phyloP scores from a whole-genome alignment of 1,284 basidiomycete genomes.

The Cryptococcus floricola region DNA sequence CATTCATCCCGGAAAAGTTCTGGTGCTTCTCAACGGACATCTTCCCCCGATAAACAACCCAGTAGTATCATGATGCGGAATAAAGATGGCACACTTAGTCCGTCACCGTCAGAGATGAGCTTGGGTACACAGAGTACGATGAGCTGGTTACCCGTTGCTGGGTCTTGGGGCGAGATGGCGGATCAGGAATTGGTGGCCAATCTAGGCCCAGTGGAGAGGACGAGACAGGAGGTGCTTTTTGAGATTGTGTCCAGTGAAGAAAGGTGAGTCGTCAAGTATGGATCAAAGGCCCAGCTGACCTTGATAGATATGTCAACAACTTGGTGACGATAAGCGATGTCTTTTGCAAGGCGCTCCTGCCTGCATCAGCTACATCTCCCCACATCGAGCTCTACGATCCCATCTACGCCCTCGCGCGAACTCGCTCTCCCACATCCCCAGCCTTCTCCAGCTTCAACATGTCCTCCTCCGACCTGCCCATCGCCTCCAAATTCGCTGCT shows the following conservation, averaged over 20 bases:
- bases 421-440: slow-evolving; percentile 17
- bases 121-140: slow-evolving; percentile 9
- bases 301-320: slow-evolving; percentile 81
- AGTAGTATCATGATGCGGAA: no score
- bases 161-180: slow-evolving; percentile 93
- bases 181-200: slow-evolving; percentile 93
- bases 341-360: slow-evolving; percentile 84
- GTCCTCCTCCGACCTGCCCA: slow-evolving; percentile 74
- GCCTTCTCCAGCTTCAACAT: slow-evolving; percentile 47
- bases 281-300: slow-evolving; percentile 3
- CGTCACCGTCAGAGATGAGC: slow-evolving; percentile 25
- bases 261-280: slow-evolving; percentile 56
- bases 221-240: slow-evolving; percentile 93
- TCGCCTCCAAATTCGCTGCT: slow-evolving; percentile 85
- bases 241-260: slow-evolving; percentile 98
- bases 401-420: slow-evolving; percentile 21
- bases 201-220: slow-evolving; percentile 85
- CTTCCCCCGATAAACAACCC: no score
- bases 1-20: slow-evolving; percentile 22
- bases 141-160: slow-evolving; percentile 56
- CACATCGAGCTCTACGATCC: slow-evolving; percentile 55
- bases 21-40: no score
- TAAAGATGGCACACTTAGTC: neutral
- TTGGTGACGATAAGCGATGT: slow-evolving; percentile 86
- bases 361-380: slow-evolving; percentile 58